A percentile compares a stretch with the other conserved stretches of the same genome.
Evolutionary conservation across 306 rosid genomes (phyloP).

Genomic region (Quercus gilva): DNA sequence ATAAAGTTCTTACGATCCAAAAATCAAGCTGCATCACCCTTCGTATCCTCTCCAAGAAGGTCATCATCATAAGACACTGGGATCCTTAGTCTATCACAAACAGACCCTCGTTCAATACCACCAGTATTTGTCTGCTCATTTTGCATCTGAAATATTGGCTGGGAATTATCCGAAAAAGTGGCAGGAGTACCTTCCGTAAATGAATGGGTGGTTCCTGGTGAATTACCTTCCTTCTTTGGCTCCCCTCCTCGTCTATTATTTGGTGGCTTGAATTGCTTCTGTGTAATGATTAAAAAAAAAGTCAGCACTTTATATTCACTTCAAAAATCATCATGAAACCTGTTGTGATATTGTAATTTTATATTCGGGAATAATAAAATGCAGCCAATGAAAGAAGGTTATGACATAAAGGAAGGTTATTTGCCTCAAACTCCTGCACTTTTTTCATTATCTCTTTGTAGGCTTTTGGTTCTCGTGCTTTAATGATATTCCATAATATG

Average conservation of each 20-base stretch:
- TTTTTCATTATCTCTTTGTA: constrained; percentile 89
- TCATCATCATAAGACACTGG: constrained; percentile 87
- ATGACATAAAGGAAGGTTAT: not conserved
- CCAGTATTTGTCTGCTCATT: constrained; percentile 35
- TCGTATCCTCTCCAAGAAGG: constrained; percentile 44
- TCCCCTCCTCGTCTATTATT: constrained; percentile 24
- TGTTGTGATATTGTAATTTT: not conserved
- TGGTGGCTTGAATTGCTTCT: constrained; percentile 78
- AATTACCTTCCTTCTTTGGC: constrained; percentile 37
- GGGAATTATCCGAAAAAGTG: constrained; percentile 16
- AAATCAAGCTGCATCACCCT: constrained; percentile 32
- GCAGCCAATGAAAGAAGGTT: not conserved
- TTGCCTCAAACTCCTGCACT: constrained; percentile 74
- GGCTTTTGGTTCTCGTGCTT: constrained; percentile 79
- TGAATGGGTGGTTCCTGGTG: constrained; percentile 21
- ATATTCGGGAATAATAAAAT: not conserved
- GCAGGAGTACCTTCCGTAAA: not conserved
- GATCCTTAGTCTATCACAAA: constrained; percentile 67
- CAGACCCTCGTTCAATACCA: constrained; percentile 38
- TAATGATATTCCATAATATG: constrained; percentile 60
- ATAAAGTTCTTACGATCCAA: constrained; percentile 5
- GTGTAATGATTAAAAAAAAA: constrained; percentile 28
- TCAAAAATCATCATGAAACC: not conserved
- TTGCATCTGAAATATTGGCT: constrained; percentile 18
- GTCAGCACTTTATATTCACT: not conserved